Percentiles rank a stretch among this genome's conserved stretches.
These are phyloP conservation scores for Penicillium sp. DNA, from an alignment of 2,329 filamentous ascomycete genomes.

Conservation along the genomic window DNA sequence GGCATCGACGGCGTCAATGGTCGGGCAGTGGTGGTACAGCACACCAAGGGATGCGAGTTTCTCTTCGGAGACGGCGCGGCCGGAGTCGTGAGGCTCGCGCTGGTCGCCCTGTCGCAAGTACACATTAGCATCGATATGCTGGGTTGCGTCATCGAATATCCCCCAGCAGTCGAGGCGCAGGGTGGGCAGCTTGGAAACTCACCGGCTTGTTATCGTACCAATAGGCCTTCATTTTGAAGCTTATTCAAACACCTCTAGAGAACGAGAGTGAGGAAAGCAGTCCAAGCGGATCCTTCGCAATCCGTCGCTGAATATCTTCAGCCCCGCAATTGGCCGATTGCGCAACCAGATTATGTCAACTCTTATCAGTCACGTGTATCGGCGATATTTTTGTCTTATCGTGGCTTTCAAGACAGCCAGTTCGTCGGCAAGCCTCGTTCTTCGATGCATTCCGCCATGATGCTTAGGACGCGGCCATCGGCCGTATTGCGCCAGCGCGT, in stretches of 20 bases:
- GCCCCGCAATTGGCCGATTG: constrained; percentile 38
- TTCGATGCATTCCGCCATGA: constrained; percentile 29
- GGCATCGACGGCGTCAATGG: constrained; percentile 67
- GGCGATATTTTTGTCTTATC: constrained; percentile 24
- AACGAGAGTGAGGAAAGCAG: neutral
- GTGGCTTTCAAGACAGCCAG: neutral
- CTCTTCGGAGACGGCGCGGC: constrained; percentile 63
- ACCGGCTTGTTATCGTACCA: constrained; percentile 69
- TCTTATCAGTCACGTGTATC: constrained; percentile 19
- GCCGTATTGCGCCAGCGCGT: constrained; percentile 31
- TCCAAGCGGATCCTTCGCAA: neutral
- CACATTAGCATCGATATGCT: constrained; percentile 9
- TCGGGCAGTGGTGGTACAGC: constrained; percentile 69
- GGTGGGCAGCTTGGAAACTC: constrained; percentile 21
- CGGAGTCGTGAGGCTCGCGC: constrained; percentile 85
- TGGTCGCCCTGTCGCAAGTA: constrained; percentile 73
- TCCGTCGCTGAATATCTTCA: constrained; percentile 21
- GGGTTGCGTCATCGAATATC: constrained; percentile 8
- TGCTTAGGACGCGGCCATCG: constrained; percentile 36
- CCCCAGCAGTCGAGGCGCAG: no score
- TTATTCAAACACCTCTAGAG: neutral
- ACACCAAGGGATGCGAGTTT: constrained; percentile 78
- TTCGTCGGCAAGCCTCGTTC: neutral
- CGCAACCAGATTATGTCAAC: constrained; percentile 22
- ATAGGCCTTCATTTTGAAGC: constrained; percentile 64